A percentile compares a stretch with the other conserved stretches of the same genome.
These are phyloP conservation scores for Cryphonectria radicalis DNA, from an alignment of 2,329 filamentous ascomycete species.

Conservation along the genomic window DNA sequence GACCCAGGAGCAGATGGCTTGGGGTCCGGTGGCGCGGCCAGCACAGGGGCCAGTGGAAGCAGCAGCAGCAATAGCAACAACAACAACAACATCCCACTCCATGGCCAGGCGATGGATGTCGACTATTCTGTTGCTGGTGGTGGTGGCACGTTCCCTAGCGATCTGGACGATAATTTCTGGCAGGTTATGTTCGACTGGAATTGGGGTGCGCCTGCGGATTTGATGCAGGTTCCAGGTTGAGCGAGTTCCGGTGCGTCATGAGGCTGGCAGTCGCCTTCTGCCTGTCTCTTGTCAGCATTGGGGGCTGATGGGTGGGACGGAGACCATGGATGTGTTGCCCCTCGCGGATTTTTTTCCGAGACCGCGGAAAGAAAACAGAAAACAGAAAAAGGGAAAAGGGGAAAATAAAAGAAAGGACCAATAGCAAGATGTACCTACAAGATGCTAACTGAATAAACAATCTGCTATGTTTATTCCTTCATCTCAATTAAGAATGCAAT, in stretches of 20 bases:
- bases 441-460: too few species aligned
- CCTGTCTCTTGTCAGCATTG: background rate
- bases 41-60: constrained; percentile 5
- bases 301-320: background rate
- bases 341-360: background rate
- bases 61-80: background rate
- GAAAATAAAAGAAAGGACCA: too few species aligned
- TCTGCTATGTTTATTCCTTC: too few species aligned
- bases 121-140: constrained; percentile 15
- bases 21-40: background rate
- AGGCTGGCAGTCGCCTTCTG: background rate
- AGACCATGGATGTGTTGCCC: background rate
- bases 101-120: constrained; percentile 25
- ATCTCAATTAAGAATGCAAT: too few species aligned
- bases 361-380: background rate
- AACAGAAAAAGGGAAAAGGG: too few species aligned
- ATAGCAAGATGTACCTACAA: too few species aligned
- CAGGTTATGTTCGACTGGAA: constrained; percentile 27
- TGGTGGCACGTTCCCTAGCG: constrained; percentile 15
- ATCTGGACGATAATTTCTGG: constrained; percentile 29
- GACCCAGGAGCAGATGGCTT: background rate
- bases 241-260: background rate
- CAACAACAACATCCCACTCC: background rate
- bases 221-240: constrained; percentile 23
- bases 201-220: constrained; percentile 9